Percentiles rank a stretch among this genome's conserved stretches.
Evolutionary conservation across 371 early-diverging fungal genomes (phyloP).

Genomic region (Mortierella sp.): DNA sequence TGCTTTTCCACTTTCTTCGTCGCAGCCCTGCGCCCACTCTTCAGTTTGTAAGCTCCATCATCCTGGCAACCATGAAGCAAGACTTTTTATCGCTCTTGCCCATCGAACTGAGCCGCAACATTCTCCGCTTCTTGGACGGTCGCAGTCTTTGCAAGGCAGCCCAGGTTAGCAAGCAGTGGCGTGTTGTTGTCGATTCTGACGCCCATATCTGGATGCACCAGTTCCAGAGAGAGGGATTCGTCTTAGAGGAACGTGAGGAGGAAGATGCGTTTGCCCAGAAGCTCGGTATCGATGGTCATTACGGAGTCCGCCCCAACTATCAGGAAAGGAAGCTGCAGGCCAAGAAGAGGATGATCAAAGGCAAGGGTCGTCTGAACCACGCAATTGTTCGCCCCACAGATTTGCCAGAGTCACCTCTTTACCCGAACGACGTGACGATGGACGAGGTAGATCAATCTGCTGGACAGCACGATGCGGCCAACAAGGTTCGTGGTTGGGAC

Average conservation of each 20-base stretch:
- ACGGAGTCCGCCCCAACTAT: slow-evolving; percentile 58
- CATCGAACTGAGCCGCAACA: slow-evolving; percentile 77
- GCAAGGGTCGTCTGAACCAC: slow-evolving; percentile 46
- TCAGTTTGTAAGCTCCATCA: slow-evolving; percentile 83
- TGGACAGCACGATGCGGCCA: neutral
- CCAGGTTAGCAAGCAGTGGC: slow-evolving; percentile 83
- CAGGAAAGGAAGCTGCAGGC: slow-evolving; percentile 47
- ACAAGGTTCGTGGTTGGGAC: slow-evolving; percentile 37
- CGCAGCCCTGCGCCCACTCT: slow-evolving; percentile 80
- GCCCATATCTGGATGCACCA: slow-evolving; percentile 71
- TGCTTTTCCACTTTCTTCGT: slow-evolving; percentile 81
- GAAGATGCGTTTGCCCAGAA: slow-evolving; percentile 59
- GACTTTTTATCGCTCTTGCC: slow-evolving; percentile 92
- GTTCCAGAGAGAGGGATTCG: slow-evolving; percentile 66
- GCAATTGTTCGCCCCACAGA: slow-evolving; percentile 46
- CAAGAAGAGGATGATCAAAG: slow-evolving; percentile 55
- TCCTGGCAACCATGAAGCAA: slow-evolving; percentile 84
- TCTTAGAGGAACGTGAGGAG: slow-evolving; percentile 70
- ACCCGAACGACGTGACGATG: slow-evolving; percentile 56
- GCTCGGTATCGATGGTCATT: slow-evolving; percentile 60
- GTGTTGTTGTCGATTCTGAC: slow-evolving; percentile 80
- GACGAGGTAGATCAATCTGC: slow-evolving; percentile 32
- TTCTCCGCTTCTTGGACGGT: slow-evolving; percentile 86
- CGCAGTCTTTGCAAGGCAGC: slow-evolving; percentile 82
- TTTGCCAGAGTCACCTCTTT: slow-evolving; percentile 50